These are phyloP conservation scores for Fusarium lateritium DNA, from an alignment of 2,329 filamentous ascomycete genomes.

Conservation along the genomic window DNA sequence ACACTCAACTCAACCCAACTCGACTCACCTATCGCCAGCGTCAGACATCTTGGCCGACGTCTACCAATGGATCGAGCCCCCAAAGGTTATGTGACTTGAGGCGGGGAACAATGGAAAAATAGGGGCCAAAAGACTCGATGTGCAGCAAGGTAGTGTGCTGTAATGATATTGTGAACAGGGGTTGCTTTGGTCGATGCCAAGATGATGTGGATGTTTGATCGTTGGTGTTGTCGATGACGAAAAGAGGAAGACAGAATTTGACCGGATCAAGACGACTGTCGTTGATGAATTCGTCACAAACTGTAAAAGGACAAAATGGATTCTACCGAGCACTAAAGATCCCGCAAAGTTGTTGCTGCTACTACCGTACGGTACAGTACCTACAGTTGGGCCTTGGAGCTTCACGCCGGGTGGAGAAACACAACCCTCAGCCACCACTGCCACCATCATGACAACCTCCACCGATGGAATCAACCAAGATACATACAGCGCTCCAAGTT, in stretches of 20 bases:
- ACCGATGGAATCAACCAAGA: constrained; percentile 3
- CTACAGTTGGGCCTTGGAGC: constrained; percentile 4
- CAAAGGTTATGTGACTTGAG: constrained; percentile 15
- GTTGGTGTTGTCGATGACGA: constrained; percentile 22
- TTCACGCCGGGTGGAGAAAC: constrained; percentile 23
- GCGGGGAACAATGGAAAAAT: constrained; percentile 37
- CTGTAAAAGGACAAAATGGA: not conserved
- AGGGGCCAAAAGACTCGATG: constrained; percentile 37
- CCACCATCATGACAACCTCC: constrained; percentile 17
- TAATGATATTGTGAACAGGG: constrained; percentile 21
- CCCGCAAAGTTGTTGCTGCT: constrained; percentile 3
- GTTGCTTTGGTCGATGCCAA: constrained; percentile 28
- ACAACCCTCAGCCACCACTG: constrained; percentile 17
- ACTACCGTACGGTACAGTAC: constrained; percentile 1
- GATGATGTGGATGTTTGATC: constrained; percentile 9
- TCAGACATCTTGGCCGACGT: constrained; percentile 46
- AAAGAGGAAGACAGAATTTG: not conserved
- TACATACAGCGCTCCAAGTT: not conserved
- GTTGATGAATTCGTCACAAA: constrained; percentile 28
- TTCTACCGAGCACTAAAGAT: not conserved
- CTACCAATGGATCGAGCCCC: constrained; percentile 21
- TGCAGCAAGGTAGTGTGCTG: constrained; percentile 30
- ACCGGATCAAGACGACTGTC: not conserved
- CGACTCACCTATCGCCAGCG: constrained; percentile 46
- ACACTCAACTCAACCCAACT: constrained; percentile 5